Conservation (phyloP, 805 yeast species). For the Pichia deserticola region DNA sequence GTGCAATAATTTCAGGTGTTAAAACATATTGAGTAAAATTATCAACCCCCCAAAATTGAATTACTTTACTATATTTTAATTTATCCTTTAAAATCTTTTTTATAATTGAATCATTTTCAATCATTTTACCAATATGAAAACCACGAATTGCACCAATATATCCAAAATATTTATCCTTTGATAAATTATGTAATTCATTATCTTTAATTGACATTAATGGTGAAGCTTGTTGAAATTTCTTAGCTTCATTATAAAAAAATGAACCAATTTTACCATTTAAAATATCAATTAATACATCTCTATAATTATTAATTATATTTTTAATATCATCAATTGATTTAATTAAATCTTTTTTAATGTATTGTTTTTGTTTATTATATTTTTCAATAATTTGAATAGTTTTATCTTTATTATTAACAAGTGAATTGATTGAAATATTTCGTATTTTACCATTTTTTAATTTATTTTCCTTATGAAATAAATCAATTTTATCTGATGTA, state of each 20-base stretch:
- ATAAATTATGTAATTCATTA: constrained; percentile 38
- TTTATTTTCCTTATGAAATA: background rate
- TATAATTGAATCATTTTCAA: constrained; percentile 26
- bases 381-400: constrained; percentile 12
- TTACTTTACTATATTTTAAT: constrained; percentile 33
- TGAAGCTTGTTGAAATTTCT: constrained; percentile 32
- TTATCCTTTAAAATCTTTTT: constrained; percentile 25
- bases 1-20: constrained; percentile 53
- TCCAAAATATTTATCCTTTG: constrained; percentile 48
- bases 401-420: constrained; percentile 5
- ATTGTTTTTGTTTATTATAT: constrained; percentile 8
- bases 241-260: constrained; percentile 44
- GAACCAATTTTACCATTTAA: constrained; percentile 39
- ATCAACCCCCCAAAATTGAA: constrained; percentile 54
- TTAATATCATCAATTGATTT: constrained; percentile 7
- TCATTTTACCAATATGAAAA: constrained; percentile 37
- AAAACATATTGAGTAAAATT: constrained; percentile 52
- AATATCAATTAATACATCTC: constrained; percentile 14
- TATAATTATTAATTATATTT: constrained; percentile 6
- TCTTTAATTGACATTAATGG: constrained; percentile 37
- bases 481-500: background rate
- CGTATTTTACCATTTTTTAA: background rate
- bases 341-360: constrained; percentile 13
- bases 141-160: constrained; percentile 57
- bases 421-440: background rate